Conservation (phyloP, 148 eudicot species). For the Amaranthus cruentus region DNA sequence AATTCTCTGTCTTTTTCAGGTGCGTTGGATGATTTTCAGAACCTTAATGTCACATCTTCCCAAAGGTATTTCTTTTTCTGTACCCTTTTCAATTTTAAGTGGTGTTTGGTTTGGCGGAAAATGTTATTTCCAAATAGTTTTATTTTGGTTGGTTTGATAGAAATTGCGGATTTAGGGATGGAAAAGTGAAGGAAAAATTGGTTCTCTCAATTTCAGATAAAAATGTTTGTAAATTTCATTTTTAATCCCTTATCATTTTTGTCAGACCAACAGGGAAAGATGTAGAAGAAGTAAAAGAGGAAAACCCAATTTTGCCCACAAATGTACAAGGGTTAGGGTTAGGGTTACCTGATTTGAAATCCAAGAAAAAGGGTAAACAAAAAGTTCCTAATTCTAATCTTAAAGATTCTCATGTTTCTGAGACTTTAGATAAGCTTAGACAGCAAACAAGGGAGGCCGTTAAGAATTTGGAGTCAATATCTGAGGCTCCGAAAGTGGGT, state of each 20-base stretch:
- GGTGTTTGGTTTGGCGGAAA: not conserved
- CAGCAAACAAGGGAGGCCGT: conserved; percentile 92
- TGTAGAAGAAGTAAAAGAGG: conserved; percentile 33
- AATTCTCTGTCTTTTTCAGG: conserved; percentile 39
- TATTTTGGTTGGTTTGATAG: not conserved
- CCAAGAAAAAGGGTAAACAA: conserved; percentile 81
- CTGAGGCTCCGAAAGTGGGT: conserved; percentile 35
- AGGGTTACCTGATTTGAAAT: conserved; percentile 82
- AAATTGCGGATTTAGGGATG: not conserved
- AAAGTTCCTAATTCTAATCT: conserved; percentile 39
- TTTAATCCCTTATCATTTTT: too few relatives aligned
- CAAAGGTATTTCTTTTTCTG: conserved; percentile 37
- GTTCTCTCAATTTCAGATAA: too few relatives aligned
- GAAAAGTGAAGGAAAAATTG: too few relatives aligned
- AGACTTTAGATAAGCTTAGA: conserved; percentile 85
- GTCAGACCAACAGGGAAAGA: conserved; percentile 20
- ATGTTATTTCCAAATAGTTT: not conserved
- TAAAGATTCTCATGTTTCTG: conserved; percentile 66
- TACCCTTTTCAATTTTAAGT: conserved; percentile 3
- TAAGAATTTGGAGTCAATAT: conserved; percentile 68
- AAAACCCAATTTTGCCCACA: conserved; percentile 34
- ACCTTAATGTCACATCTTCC: conserved; percentile 55
- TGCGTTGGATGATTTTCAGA: conserved; percentile 96
- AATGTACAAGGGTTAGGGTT: conserved; percentile 84
- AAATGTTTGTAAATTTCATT: too few relatives aligned